These are phyloP conservation scores for Blakeslea trispora DNA, from an alignment of 371 early-diverging fungal genomes.

Conservation along the genomic window DNA sequence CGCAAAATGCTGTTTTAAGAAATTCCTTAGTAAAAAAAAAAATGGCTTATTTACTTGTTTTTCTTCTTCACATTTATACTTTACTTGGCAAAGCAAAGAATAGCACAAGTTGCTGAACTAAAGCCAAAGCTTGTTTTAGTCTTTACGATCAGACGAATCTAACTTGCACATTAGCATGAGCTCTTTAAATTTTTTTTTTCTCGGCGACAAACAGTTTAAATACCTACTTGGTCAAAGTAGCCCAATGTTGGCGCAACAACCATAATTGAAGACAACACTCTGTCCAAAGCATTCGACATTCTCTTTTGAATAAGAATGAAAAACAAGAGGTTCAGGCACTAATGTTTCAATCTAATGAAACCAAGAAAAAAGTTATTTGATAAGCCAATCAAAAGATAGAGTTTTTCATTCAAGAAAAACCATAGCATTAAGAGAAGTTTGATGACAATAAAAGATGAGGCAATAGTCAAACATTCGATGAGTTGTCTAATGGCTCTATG, in stretches of 20 bases:
- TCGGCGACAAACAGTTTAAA: too few species aligned
- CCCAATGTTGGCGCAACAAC: conserved; percentile 39
- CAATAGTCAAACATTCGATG: too few species aligned
- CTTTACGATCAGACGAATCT: conserved; percentile 31
- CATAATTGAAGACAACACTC: conserved; percentile 31
- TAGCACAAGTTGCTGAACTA: conserved; percentile 39
- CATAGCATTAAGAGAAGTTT: too few species aligned
- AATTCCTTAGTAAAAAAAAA: conserved; percentile 22
- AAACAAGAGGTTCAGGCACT: too few species aligned
- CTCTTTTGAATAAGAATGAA: too few species aligned
- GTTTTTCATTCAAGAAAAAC: too few species aligned
- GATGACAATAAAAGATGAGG: too few species aligned
- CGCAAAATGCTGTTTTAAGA: conserved; percentile 63
- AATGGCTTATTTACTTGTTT: not conserved
- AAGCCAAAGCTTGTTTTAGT: conserved; percentile 40
- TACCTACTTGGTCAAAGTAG: conserved; percentile 40
- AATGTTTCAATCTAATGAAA: too few species aligned
- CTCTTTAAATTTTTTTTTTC: not conserved
- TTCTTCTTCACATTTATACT: not conserved
- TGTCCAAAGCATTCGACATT: conserved; percentile 23
- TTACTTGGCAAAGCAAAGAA: conserved; percentile 43
- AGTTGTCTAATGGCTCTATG: too few species aligned
- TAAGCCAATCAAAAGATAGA: too few species aligned
- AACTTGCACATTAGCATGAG: not conserved
- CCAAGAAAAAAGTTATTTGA: too few species aligned